Evolutionary conservation across 805 yeast species (phyloP), one percentile per base, ranked within the genome.

Genomic region (Limtongia smithiae): DNA sequence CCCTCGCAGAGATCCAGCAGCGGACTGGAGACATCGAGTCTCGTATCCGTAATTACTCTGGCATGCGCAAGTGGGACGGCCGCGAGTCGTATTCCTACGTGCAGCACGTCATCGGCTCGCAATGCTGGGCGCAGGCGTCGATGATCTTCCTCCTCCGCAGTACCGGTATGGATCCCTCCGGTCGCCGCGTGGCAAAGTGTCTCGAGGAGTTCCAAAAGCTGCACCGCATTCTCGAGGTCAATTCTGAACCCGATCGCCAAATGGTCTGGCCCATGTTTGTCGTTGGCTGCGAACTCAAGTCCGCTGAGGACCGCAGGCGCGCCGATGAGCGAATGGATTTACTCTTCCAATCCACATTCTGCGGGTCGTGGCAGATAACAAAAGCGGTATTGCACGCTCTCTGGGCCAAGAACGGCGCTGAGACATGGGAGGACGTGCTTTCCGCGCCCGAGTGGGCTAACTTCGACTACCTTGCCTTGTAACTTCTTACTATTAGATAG

Each of bases 91-190:
- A 41, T 27, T 39, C 27, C 37, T 52, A 44, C 21, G 41, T 52
- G 9, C 57, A 52, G 34, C 54, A 52, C 28, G 37, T 49, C 2
- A 49, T 47, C 7, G 57, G 51, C 3, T 28, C 54, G 14, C 57
- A 52, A 28, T 52, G 57, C 41, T 52, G 57, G 57, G 57, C 57
- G 14, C 54, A 48, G 35, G 57, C 57, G 11, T 31, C 57, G 14
- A 49, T 46, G 8, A 46, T 52, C 24, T 43, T 50, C 37, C 42
- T 52, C 17, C 35, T 52, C 17, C 46, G 57, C 14, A 49, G 54
- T 15, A 52, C 57, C 14, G 57, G 57, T 14, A 48, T 49, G 53
- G 57, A 52, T 28, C 57, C 54, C 6, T 52, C 57, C 4, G 48
- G 51, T 3, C 43, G 48, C 4, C 47, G 54, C 4, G 41, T 49